Conservation (phyloP, 345 rosid species). For the Citrus unshiu region DNA sequence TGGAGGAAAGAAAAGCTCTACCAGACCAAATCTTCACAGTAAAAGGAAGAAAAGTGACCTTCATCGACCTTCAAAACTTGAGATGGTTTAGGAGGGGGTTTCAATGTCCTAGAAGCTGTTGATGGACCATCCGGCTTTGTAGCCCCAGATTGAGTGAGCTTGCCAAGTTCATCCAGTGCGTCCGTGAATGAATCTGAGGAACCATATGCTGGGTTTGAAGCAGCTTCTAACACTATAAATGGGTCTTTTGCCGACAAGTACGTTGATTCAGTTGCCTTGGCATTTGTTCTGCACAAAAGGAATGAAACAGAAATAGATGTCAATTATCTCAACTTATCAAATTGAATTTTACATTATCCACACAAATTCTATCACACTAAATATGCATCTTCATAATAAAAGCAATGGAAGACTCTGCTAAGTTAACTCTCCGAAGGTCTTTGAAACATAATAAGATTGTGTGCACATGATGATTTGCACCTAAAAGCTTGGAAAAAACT, state of each 20-base stretch:
- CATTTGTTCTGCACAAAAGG: constrained; percentile 22
- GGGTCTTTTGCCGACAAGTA: constrained; percentile 48
- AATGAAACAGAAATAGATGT: not conserved
- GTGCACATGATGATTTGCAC: not conserved
- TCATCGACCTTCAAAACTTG: constrained; percentile 47
- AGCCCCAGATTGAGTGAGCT: constrained; percentile 35
- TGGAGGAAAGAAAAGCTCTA: constrained; percentile 1
- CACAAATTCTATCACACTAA: not conserved
- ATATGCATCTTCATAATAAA: not conserved
- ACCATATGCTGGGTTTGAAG: constrained; percentile 32
- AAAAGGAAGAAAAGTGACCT: constrained; percentile 37
- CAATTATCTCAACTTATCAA: not conserved
- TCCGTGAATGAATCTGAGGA: constrained; percentile 36
- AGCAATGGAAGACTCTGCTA: not conserved
- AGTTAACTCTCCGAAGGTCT: not conserved
- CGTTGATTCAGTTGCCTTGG: constrained; percentile 26
- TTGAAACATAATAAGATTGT: not conserved
- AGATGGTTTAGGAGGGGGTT: constrained; percentile 68
- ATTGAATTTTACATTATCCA: not conserved
- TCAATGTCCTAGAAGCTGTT: constrained; percentile 36
- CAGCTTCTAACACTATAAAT: constrained; percentile 59
- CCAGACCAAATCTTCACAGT: not conserved
- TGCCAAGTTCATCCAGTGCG: constrained; percentile 58
- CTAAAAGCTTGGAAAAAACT: not conserved
- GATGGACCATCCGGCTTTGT: constrained; percentile 27